These are phyloP conservation scores for Tuctoria greenei DNA, from an alignment of 176 grass and related monocot genomes.

Conservation along the genomic window DNA sequence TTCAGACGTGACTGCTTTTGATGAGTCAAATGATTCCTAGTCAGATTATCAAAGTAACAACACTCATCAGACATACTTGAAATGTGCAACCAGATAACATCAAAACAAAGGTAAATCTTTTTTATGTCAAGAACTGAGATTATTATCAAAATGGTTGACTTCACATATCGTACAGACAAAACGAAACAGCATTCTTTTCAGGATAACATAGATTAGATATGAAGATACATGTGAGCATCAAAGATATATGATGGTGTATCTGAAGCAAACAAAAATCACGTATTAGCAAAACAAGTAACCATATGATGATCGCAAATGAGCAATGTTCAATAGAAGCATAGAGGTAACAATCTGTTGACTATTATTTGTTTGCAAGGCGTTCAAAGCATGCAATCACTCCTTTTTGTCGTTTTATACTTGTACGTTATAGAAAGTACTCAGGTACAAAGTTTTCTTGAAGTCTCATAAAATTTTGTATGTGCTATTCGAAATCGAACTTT, in stretches of 20 bases:
- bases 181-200: background rate
- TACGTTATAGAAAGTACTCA: background rate
- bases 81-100: background rate
- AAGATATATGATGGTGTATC: background rate
- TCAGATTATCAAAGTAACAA: background rate
- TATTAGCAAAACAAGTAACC: conserved; percentile 1
- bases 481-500: background rate
- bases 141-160: background rate
- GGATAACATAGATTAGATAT: background rate
- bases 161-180: background rate
- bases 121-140: conserved; percentile 6
- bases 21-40: conserved; percentile 75
- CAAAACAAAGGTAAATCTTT: background rate
- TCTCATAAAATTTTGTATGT: background rate
- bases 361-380: background rate
- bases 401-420: background rate
- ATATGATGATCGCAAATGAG: background rate
- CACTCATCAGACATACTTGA: conserved; percentile 20
- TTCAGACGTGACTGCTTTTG: conserved; percentile 82
- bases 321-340: no score
- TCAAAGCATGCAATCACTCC: background rate
- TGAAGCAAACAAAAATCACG: background rate
- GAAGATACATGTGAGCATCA: background rate
- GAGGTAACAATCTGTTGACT: background rate
- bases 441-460: background rate